Evolutionary conservation across 2,329 filamentous ascomycete species (phyloP).

Genomic region (Aspergillus sp.): DNA sequence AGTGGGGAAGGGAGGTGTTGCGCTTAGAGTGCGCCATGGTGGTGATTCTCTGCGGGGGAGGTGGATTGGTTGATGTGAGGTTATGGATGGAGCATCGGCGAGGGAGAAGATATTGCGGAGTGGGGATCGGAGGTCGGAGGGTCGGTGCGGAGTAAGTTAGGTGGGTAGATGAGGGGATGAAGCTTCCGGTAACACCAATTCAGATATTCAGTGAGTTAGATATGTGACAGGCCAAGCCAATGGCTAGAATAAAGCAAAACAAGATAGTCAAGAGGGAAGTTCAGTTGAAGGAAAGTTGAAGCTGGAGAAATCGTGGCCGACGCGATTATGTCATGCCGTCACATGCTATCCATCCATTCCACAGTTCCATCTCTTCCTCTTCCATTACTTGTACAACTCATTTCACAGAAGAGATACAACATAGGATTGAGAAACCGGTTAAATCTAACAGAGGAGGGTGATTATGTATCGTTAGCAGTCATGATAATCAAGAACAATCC

Average conservation of each 20-base stretch:
- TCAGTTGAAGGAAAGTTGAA: background rate
- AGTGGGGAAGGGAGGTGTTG: conserved; percentile 89
- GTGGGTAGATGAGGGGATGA: background rate
- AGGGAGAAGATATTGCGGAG: conserved; percentile 4
- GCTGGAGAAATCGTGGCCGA: background rate
- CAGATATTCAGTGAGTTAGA: background rate
- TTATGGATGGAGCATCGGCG: background rate
- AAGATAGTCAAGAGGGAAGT: background rate
- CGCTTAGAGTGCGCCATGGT: conserved; percentile 64
- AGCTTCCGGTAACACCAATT: background rate
- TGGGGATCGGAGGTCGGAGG: background rate
- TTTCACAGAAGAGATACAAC: background rate
- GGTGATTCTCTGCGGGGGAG: background rate
- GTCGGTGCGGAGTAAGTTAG: background rate
- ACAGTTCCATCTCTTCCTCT: background rate
- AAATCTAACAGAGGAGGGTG: background rate
- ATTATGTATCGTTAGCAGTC: background rate
- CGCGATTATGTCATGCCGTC: conserved; percentile 7
- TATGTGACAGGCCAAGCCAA: background rate
- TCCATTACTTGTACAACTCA: background rate
- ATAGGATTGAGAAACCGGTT: background rate
- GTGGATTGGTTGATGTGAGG: background rate
- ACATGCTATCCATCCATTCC: background rate
- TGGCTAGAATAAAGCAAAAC: background rate
- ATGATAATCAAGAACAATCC: background rate